Conservation (phyloP, 768 basidiomycete species). For the Termitomyces sp. region DNA sequence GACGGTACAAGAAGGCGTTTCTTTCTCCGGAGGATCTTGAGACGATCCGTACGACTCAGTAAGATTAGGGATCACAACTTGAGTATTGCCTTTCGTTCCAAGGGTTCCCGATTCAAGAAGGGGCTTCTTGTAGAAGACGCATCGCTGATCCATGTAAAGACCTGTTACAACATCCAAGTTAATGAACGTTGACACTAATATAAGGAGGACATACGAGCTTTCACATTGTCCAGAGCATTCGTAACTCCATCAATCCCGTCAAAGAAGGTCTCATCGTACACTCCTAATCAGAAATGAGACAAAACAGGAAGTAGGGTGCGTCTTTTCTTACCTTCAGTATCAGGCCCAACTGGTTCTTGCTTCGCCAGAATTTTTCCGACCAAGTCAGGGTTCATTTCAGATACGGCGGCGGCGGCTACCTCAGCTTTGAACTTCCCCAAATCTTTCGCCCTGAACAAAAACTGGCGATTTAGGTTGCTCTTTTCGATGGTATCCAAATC, state of each 20-base stretch:
- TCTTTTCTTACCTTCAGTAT: slow-evolving; percentile 75
- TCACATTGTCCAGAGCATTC: slow-evolving; percentile 95
- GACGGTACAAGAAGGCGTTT: slow-evolving; percentile 94
- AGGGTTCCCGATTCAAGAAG: slow-evolving; percentile 96
- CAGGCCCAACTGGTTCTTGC: slow-evolving; percentile 91
- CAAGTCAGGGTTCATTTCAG: slow-evolving; percentile 94
- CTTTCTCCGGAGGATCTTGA: slow-evolving; percentile 98
- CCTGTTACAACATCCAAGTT: slow-evolving; percentile 41
- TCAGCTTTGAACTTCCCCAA: slow-evolving; percentile 97
- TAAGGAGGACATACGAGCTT: slow-evolving; percentile 67
- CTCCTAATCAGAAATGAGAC: slow-evolving; percentile 57
- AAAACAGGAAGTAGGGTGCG: neutral
- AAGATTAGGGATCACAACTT: slow-evolving; percentile 90
- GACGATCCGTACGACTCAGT: slow-evolving; percentile 98
- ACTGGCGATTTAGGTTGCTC: slow-evolving; percentile 96
- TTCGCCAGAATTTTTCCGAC: slow-evolving; percentile 81
- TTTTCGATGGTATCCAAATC: slow-evolving; percentile 99
- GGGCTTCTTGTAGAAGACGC: slow-evolving; percentile 94
- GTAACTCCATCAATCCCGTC: slow-evolving; percentile 87
- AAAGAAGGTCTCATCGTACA: slow-evolving; percentile 90
- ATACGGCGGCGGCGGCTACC: slow-evolving; percentile 85
- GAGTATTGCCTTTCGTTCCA: slow-evolving; percentile 96
- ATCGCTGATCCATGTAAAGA: slow-evolving; percentile 97
- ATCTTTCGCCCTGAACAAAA: slow-evolving; percentile 95
- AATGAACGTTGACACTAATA: neutral